A percentile compares a stretch with the other conserved stretches of the same genome.
Evolutionary conservation across 257 asterid species (phyloP).

Genomic region (Jacaranda copaia): DNA sequence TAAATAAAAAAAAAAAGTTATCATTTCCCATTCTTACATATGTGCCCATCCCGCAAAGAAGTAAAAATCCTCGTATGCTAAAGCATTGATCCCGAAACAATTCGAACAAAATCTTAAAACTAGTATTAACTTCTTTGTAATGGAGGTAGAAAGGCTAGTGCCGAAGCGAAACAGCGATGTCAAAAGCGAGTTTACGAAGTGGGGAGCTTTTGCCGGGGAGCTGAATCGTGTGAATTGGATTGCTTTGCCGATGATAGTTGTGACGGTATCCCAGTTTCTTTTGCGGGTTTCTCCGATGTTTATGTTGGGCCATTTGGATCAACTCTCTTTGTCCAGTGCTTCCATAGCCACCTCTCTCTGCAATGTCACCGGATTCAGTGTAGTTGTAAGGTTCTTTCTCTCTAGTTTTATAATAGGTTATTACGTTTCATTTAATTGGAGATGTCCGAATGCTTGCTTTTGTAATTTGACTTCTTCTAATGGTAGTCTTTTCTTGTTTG

Average conservation of each 20-base stretch:
- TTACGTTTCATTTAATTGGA: too few relatives aligned
- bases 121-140: too few relatives aligned
- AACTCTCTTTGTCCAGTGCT: constrained; percentile 63
- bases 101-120: too few relatives aligned
- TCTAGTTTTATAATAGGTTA: too few relatives aligned
- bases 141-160: background rate
- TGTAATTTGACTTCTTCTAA: too few relatives aligned
- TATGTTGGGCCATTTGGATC: constrained; percentile 62
- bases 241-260: constrained; percentile 62
- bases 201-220: constrained; percentile 38
- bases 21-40: too few relatives aligned
- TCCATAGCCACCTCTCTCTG: constrained; percentile 67
- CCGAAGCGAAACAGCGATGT: constrained; percentile 8
- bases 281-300: constrained; percentile 57
- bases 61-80: too few relatives aligned
- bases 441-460: too few relatives aligned
- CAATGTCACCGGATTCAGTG: constrained; percentile 64
- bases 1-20: too few relatives aligned
- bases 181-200: background rate
- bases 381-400: constrained; percentile 39
- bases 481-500: too few relatives aligned
- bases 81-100: too few relatives aligned
- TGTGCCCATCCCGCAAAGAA: too few relatives aligned
- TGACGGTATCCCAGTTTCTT: constrained; percentile 50
- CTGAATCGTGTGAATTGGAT: constrained; percentile 50